phyloP scores from a whole-genome alignment of 2,329 filamentous ascomycete species.

The Xylariomycetidae sp. region DNA sequence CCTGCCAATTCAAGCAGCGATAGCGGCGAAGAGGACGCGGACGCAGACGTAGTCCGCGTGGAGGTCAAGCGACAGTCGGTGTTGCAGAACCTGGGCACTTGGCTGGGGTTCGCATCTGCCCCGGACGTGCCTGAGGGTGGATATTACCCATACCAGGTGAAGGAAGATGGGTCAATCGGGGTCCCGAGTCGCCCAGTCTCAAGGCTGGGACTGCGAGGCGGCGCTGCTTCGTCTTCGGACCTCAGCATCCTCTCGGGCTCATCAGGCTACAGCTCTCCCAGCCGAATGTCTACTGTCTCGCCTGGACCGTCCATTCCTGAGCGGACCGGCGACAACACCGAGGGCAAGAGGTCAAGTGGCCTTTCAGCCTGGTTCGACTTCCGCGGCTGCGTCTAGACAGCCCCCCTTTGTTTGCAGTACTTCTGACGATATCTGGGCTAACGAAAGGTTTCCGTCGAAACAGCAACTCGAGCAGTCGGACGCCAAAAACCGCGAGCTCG shows the following conservation, averaged over 20 bases:
- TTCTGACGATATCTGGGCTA: constrained; percentile 10
- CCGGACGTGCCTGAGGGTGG: constrained; percentile 7
- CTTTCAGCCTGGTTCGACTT: constrained; percentile 10
- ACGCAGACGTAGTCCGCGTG: constrained; percentile 13
- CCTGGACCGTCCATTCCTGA: constrained; percentile 1
- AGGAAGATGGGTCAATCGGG: constrained; percentile 26
- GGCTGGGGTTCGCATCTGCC: constrained; percentile 4
- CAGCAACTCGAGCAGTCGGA: constrained; percentile 56
- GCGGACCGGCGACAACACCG: neutral
- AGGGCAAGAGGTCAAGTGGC: constrained; percentile 9
- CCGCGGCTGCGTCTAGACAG: constrained; percentile 5
- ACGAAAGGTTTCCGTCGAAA: constrained; percentile 12
- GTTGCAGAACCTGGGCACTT: constrained; percentile 15
- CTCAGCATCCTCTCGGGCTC: neutral
- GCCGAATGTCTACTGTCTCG: constrained; percentile 2
- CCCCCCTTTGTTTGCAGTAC: neutral
- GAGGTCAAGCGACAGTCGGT: constrained; percentile 18
- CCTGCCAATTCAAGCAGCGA: constrained; percentile 9
- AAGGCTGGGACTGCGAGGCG: constrained; percentile 1
- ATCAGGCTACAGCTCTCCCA: constrained; percentile 6
- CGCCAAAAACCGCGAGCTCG: constrained; percentile 49
- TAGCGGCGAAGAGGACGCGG: constrained; percentile 7
- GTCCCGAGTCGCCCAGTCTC: constrained; percentile 10
- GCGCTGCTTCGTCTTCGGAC: constrained; percentile 1
- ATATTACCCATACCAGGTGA: constrained; percentile 13